Evolutionary conservation across 2,329 filamentous ascomycete genomes (phyloP).

Genomic region (Epichloe typhina): DNA sequence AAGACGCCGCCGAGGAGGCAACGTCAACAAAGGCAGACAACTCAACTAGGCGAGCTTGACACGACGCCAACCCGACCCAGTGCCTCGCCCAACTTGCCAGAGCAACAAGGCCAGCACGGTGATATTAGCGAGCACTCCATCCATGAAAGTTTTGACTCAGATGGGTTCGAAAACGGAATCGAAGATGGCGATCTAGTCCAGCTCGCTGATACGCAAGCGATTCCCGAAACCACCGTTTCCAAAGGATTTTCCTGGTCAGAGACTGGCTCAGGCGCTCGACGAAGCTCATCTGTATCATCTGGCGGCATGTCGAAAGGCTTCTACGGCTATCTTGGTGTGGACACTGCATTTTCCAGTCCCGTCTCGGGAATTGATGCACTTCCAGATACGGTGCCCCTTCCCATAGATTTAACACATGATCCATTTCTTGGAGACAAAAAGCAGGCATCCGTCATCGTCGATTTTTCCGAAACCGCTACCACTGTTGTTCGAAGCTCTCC

Average conservation of each 20-base stretch:
- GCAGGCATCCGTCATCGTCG: conserved; percentile 8
- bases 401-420: conserved; percentile 1
- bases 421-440: background rate
- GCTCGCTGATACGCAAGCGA: conserved; percentile 6
- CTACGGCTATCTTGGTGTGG: conserved; percentile 14
- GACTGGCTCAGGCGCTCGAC: conserved; percentile 12
- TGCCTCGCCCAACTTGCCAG: conserved; percentile 6
- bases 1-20: conserved; percentile 5
- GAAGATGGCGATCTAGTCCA: conserved; percentile 13
- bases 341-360: conserved; percentile 17
- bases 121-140: background rate
- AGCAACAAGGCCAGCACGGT: background rate
- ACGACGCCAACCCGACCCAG: conserved; percentile 19
- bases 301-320: conserved; percentile 6
- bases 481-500: conserved; percentile 20
- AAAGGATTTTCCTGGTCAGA: conserved; percentile 18
- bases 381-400: conserved; percentile 20
- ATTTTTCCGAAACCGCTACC: conserved; percentile 25
- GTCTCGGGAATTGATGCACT: conserved; percentile 12
- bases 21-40: conserved; percentile 6
- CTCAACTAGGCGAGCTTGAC: conserved; percentile 18
- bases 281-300: conserved; percentile 16
- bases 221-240: background rate
- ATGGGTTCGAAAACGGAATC: conserved; percentile 12
- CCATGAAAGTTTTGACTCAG: background rate